Conservation (phyloP, 2,329 filamentous ascomycete species). For the Plenodomus tracheiphilus region DNA sequence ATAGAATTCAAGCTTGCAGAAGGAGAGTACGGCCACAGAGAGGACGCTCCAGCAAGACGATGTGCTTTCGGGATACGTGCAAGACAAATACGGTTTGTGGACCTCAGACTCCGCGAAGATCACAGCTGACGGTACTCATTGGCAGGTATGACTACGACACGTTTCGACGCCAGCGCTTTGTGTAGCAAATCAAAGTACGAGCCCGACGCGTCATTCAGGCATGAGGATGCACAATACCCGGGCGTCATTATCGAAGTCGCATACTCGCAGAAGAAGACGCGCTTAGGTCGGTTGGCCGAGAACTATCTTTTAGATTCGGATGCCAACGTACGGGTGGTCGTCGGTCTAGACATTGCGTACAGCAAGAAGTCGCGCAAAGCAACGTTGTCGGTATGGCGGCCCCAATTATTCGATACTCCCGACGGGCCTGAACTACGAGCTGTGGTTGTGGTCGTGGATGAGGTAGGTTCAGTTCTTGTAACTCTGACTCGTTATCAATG, state of each 20-base stretch:
- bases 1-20: slow-evolving; percentile 17
- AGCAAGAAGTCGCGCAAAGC: slow-evolving; percentile 15
- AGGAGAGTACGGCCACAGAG: slow-evolving; percentile 21
- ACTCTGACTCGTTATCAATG: not conserved
- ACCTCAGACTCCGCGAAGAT: slow-evolving; percentile 2
- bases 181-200: slow-evolving; percentile 21
- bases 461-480: slow-evolving; percentile 5
- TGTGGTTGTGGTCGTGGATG: slow-evolving; percentile 3
- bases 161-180: slow-evolving; percentile 10
- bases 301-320: slow-evolving; percentile 24
- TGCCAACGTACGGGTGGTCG: slow-evolving; percentile 15
- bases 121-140: slow-evolving; percentile 8
- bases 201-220: slow-evolving; percentile 25
- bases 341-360: slow-evolving; percentile 20
- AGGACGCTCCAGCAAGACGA: slow-evolving; percentile 13
- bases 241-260: slow-evolving; percentile 24
- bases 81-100: slow-evolving; percentile 20
- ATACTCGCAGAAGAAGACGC: slow-evolving; percentile 18
- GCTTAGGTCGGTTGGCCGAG: slow-evolving; percentile 16
- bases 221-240: slow-evolving; percentile 24
- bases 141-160: slow-evolving; percentile 24
- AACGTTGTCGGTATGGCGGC: slow-evolving; percentile 11
- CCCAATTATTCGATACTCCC: slow-evolving; percentile 3
- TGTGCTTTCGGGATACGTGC: slow-evolving; percentile 14
- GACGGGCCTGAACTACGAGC: slow-evolving; percentile 11